Conservation (phyloP, 495 filamentous ascomycete genomes). For the Friedmanniomyces simplex region DNA sequence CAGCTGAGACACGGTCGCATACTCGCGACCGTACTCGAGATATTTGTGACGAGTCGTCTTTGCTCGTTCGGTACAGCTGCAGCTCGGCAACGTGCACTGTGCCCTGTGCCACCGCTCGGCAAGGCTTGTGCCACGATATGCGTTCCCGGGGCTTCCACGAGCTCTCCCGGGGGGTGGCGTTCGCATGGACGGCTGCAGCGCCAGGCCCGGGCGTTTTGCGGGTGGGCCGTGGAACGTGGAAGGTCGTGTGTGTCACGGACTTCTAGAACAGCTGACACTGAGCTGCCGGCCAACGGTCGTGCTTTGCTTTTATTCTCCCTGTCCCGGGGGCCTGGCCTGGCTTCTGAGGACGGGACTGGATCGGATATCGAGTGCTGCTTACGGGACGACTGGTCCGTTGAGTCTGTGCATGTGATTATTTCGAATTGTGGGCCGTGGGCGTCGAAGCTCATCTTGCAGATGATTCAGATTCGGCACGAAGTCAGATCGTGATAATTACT, state of each 20-base stretch:
- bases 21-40: background rate
- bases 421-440: too few species aligned
- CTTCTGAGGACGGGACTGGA: too few species aligned
- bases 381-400: too few species aligned
- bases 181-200: background rate
- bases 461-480: too few species aligned
- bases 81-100: background rate
- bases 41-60: background rate
- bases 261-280: background rate
- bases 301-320: too few species aligned
- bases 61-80: background rate
- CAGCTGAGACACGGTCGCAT: background rate
- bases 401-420: too few species aligned
- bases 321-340: too few species aligned
- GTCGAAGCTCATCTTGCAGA: too few species aligned
- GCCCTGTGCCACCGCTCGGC: background rate
- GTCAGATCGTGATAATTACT: too few species aligned
- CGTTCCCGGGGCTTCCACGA: background rate
- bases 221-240: background rate
- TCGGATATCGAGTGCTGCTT: too few species aligned
- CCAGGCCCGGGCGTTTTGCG: too few species aligned
- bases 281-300: background rate
- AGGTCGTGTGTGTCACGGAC: too few species aligned
- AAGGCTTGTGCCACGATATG: slow-evolving; percentile 3
- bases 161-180: background rate